Evolutionary conservation across 2,329 filamentous ascomycete species (phyloP), one percentile per base, ranked within the genome.

Genomic region (Ophiostoma perfectum): DNA sequence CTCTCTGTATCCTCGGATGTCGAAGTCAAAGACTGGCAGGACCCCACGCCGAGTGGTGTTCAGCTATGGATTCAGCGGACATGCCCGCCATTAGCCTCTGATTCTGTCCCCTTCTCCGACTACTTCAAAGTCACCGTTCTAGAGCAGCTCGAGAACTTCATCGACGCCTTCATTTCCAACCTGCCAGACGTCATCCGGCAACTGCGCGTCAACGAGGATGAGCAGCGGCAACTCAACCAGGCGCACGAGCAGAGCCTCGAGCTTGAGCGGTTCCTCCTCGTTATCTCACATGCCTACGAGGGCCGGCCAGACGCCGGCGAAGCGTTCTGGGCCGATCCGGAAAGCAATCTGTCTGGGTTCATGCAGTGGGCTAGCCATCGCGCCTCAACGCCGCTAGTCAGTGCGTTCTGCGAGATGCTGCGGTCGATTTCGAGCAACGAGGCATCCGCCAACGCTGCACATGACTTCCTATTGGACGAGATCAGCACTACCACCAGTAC

Each of bases 321-420:
- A 74, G 90, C 89, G 63, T 98, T 98, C 73, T 99, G 95, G 95
- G 86, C 86, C 44, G 93, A 97, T 75, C 88, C 90, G 1, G 95
- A 99, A 74, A 93, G 93, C 75, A 97, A 97, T 73, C 81, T 99
- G 44, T 91, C 93, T 71, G 95, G 95, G 0, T 99, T 99, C 76
- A 84, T 99, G 76, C 91, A 96, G 72, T 99, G 95, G 95, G 91
- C 93, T n/a, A 97, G 95, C 3, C 90, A 92, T 73, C 86, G 95
- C 74, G 93, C 96, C 70, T 97, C 96, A 0, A 97, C 96, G 0
- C 95, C 95, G n/a, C 85, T 97, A 38, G 93, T 96, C 70, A 95
- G 92, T 70, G 93, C 94, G 12, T 99, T 98, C 74, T 99, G 95
- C 77, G 94, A 98, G 76, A 94, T 99, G 88, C 82, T 99, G 16